phyloP scores from a whole-genome alignment of 2,329 filamentous ascomycete species.

The Hypoxylon sp. region DNA sequence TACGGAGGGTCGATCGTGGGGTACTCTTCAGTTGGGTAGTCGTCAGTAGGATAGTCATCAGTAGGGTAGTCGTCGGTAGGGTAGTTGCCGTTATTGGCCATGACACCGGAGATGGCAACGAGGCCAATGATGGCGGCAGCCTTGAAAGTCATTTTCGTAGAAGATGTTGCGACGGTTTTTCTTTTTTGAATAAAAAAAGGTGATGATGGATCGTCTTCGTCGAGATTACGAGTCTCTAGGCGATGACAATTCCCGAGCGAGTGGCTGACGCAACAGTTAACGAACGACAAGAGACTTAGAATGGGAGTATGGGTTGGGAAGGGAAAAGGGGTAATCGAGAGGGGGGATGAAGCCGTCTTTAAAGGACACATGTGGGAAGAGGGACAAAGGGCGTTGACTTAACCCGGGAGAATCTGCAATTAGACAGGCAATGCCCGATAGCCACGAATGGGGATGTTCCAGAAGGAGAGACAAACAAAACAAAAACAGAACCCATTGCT shows the following conservation, averaged over 20 bases:
- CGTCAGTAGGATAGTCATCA: background rate
- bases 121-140: conserved; percentile 48
- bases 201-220: conserved; percentile 20
- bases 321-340: background rate
- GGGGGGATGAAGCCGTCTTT: conserved; percentile 40
- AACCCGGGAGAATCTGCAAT: conserved; percentile 51
- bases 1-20: background rate
- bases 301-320: conserved; percentile 23
- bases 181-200: background rate
- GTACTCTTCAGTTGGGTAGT: conserved; percentile 11
- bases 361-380: conserved; percentile 40
- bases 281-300: conserved; percentile 40
- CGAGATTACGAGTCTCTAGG: conserved; percentile 13
- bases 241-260: conserved; percentile 28
- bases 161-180: conserved; percentile 27
- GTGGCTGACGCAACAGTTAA: conserved; percentile 35
- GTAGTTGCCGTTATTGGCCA: conserved; percentile 21
- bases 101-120: conserved; percentile 46
- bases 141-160: conserved; percentile 53
- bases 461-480: conserved; percentile 46
- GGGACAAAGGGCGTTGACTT: conserved; percentile 36
- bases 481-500: conserved; percentile 43
- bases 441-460: conserved; percentile 44
- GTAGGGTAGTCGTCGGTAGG: background rate
- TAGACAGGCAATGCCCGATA: conserved; percentile 51